phyloP scores from a whole-genome alignment of 192 early-diverging fungal genomes.

The Borealophlyctis nickersoniae region DNA sequence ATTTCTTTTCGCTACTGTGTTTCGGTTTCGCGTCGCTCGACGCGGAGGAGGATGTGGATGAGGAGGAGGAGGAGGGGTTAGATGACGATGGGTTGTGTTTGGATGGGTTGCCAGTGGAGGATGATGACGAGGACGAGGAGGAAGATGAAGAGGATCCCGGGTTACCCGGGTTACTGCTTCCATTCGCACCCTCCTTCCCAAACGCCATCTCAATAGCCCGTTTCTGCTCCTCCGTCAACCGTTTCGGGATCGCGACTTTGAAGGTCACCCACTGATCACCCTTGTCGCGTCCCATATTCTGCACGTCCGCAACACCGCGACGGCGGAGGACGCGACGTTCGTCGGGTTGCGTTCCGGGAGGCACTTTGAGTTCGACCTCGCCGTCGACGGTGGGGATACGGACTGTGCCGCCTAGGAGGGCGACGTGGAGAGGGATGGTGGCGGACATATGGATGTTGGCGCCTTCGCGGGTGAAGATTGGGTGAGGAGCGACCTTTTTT shows the following conservation, averaged over 20 bases:
- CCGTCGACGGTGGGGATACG: slow-evolving; percentile 92
- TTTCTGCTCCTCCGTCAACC: slow-evolving; percentile 43
- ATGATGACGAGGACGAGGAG: not conserved
- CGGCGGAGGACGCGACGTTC: slow-evolving; percentile 74
- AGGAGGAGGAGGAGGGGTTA: not conserved
- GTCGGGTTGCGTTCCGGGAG: slow-evolving; percentile 84
- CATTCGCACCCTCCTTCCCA: slow-evolving; percentile 22
- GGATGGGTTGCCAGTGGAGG: not conserved
- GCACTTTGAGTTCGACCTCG: slow-evolving; percentile 87
- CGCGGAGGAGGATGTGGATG: not conserved
- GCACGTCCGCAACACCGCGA: slow-evolving; percentile 70
- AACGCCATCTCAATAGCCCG: slow-evolving; percentile 56
- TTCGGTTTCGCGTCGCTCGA: not conserved
- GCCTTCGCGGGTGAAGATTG: slow-evolving; percentile 83
- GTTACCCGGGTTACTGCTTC: not conserved
- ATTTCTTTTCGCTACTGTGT: not conserved
- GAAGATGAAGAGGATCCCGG: not conserved
- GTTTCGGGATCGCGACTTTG: slow-evolving; percentile 75
- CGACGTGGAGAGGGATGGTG: slow-evolving; percentile 77
- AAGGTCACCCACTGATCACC: slow-evolving; percentile 93
- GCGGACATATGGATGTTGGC: slow-evolving; percentile 73
- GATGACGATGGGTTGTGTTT: not conserved
- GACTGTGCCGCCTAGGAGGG: slow-evolving; percentile 83
- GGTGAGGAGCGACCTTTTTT: slow-evolving; percentile 41
- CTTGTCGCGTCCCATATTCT: slow-evolving; percentile 39